Conservation (phyloP, 1,139 yeast genomes). For the Sugiyamaella novakii region DNA sequence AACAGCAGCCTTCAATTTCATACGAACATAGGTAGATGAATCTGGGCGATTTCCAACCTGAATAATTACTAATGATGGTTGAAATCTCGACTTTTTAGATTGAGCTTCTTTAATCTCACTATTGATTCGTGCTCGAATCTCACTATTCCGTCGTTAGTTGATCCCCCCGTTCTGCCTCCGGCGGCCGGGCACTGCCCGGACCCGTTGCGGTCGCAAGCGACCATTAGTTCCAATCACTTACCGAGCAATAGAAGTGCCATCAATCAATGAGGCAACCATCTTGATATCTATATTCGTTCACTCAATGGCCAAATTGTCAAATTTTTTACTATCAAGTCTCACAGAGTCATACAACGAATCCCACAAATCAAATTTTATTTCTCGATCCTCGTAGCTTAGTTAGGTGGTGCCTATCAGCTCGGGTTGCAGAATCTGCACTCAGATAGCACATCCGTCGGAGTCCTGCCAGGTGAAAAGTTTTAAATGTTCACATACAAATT, state of each 20-base stretch:
- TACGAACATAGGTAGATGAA: slow-evolving; percentile 85
- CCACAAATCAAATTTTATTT: neutral
- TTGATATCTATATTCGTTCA: neutral
- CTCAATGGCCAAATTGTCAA: too few relatives aligned
- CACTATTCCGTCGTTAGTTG: slow-evolving; percentile 17
- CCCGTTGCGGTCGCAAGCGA: neutral
- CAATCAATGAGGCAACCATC: neutral
- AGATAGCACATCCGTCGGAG: neutral
- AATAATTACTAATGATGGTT: slow-evolving; percentile 77
- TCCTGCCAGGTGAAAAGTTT: too few relatives aligned
- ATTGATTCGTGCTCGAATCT: slow-evolving; percentile 41
- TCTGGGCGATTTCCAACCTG: slow-evolving; percentile 93
- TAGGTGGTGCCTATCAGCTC: neutral
- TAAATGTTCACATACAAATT: too few relatives aligned
- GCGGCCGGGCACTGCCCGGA: too few relatives aligned
- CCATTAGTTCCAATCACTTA: neutral
- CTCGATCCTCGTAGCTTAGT: neutral
- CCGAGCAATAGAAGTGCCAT: neutral
- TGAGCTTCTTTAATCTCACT: slow-evolving; percentile 59
- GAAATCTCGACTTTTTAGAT: slow-evolving; percentile 57
- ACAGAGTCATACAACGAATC: neutral
- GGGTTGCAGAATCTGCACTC: neutral
- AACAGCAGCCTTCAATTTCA: slow-evolving; percentile 88
- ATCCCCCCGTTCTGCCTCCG: neutral
- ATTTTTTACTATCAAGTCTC: neutral